Conservation (phyloP, 108 stramenopile species). For the Hondaea fermentalgiana region DNA sequence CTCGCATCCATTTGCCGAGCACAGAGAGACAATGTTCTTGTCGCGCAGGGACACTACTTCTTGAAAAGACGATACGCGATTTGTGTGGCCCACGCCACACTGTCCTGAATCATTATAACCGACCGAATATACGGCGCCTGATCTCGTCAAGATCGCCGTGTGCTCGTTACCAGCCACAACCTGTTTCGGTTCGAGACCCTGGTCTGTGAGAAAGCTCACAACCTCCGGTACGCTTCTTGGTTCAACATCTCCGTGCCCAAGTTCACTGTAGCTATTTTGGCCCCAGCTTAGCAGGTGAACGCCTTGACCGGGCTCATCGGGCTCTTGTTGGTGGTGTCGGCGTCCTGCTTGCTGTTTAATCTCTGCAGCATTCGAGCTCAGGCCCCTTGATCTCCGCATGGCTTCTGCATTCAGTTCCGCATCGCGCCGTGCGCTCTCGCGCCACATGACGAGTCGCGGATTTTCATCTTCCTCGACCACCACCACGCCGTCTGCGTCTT, state of each 20-base stretch:
- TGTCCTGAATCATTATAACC: constrained; percentile 39
- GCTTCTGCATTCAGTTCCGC: too few species aligned
- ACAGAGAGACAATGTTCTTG: not conserved
- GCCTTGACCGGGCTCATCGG: not conserved
- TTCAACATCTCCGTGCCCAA: not conserved
- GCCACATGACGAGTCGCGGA: too few species aligned
- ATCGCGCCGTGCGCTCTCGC: too few species aligned
- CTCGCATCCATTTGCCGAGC: constrained; percentile 43
- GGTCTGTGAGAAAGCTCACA: not conserved
- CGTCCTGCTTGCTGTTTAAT: not conserved
- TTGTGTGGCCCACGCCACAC: constrained; percentile 29
- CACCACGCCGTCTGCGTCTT: too few species aligned
- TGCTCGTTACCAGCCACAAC: constrained; percentile 46
- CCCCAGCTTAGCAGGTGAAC: constrained; percentile 16
- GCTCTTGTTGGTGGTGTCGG: not conserved
- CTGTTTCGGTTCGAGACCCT: not conserved
- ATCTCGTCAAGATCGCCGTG: constrained; percentile 33
- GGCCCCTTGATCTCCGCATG: too few species aligned
- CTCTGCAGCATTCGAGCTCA: too few species aligned
- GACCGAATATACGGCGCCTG: constrained; percentile 38
- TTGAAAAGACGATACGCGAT: not conserved
- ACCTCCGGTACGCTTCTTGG: not conserved
- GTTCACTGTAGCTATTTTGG: constrained; percentile 1
- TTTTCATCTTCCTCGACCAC: too few species aligned
- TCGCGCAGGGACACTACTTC: not conserved